Evolutionary conservation across 2,329 filamentous ascomycete species (phyloP).

Genomic region (Penicillium verrucosum): DNA sequence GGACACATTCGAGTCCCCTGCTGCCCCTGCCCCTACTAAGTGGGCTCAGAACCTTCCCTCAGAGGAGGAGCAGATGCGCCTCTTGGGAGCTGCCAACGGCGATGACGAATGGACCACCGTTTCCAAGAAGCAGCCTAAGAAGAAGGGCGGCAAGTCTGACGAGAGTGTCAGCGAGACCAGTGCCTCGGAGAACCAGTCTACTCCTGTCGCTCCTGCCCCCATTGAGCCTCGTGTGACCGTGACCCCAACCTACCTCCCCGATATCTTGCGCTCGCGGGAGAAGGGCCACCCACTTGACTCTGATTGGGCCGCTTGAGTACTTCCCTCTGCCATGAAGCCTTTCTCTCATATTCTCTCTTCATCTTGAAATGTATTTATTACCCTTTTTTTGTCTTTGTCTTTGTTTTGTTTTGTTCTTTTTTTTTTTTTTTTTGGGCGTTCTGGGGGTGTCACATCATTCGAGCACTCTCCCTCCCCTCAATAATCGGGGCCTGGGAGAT

Average conservation of each 20-base stretch:
- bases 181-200: conserved; percentile 34
- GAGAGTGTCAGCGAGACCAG: conserved; percentile 48
- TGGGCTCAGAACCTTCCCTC: conserved; percentile 52
- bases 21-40: conserved; percentile 31
- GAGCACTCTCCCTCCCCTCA: conserved; percentile 19
- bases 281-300: conserved; percentile 46
- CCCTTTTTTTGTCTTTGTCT: conserved; percentile 11
- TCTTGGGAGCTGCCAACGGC: conserved; percentile 45
- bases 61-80: conserved; percentile 60
- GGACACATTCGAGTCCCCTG: conserved; percentile 42
- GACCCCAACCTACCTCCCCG: conserved; percentile 35
- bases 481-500: conserved; percentile 15
- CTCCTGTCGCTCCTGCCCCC: conserved; percentile 23
- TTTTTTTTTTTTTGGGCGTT: conserved; percentile 33
- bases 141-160: conserved; percentile 41
- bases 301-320: conserved; percentile 41
- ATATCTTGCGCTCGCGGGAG: conserved; percentile 30
- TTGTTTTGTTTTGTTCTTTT: not conserved
- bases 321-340: conserved; percentile 1
- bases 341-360: conserved; percentile 9
- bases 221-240: conserved; percentile 36
- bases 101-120: conserved; percentile 62
- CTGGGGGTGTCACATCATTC: conserved; percentile 28
- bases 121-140: conserved; percentile 57
- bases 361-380: conserved; percentile 35